Evolutionary conservation across 306 rosid genomes (phyloP), one percentile per base, ranked within the genome.

Genomic region (Alnus rubra): DNA sequence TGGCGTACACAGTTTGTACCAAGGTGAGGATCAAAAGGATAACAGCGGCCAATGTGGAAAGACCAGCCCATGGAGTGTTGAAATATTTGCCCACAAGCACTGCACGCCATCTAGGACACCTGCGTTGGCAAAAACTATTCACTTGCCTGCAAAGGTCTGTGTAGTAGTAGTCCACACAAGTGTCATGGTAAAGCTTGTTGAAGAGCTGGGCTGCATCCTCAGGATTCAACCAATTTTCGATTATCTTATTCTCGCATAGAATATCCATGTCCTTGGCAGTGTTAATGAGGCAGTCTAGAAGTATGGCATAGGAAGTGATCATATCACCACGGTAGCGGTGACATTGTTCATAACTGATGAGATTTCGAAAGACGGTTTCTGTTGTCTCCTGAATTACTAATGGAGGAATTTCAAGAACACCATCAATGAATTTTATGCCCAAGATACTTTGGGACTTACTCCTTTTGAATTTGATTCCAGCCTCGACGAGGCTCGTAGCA

Each of bases 301-400:
- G 33, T 3, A 82, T 7, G 0, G 74, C 80, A 4, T 82, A 82
- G 2, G 82, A 82, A 28, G 80, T 82, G 52, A 82, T 56, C 15
- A 2, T 59, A 3, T 42, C 50, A 1, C 0, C n/a, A 15, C 75
- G 59, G 31, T 59, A 9, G 6, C 52, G 78, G 9, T 56, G 18
- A n/a, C 81, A 75, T 60, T 79, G 83, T 79, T 83, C 73, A 12
- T 2, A 59, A 12, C 63, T 55, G 2, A 72, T 71, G 5, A 79
- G 73, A 69, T 72, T 79, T 69, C 78, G 7, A 2, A 83, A 70
- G 35, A 75, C 16, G 0, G 80, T 39, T 16, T 51, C 75, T 1
- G 78, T 79, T 7, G 35, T 79, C 51, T 83, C 83, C 2, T 83
- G 78, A 50, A 83, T 71, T 15, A 49, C 13, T n/a, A 75, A 12